Conservation (phyloP, 164 flowering plant genomes). For the Vitis rupestris region DNA sequence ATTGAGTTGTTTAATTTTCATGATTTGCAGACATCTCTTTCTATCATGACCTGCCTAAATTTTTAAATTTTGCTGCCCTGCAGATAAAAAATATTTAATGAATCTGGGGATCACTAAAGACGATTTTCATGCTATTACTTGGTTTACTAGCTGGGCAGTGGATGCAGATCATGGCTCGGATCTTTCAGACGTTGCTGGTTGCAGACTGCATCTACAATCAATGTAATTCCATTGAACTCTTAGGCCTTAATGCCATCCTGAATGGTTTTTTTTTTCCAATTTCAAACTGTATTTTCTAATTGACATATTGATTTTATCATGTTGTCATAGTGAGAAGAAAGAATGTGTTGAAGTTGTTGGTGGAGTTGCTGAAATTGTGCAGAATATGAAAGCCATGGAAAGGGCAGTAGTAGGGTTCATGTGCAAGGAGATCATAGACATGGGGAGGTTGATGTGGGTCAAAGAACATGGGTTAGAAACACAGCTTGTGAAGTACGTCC, state of each 20-base stretch:
- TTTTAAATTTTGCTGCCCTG: conserved; percentile 3
- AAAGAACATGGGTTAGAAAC: conserved; percentile 54
- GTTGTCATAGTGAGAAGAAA: conserved; percentile 33
- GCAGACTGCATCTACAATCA: conserved; percentile 19
- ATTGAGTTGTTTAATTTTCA: not conserved
- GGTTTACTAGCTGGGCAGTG: conserved; percentile 99
- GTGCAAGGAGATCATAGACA: conserved; percentile 91
- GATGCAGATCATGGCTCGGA: conserved; percentile 85
- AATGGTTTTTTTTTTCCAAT: not conserved
- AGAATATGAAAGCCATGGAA: conserved; percentile 57
- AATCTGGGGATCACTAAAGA: conserved; percentile 64
- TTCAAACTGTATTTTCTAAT: not conserved
- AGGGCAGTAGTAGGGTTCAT: conserved; percentile 80
- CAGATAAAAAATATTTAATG: conserved; percentile 65
- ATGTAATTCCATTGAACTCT: conserved; percentile 26
- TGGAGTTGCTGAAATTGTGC: conserved; percentile 52
- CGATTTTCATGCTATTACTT: conserved; percentile 84
- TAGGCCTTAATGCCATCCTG: not conserved
- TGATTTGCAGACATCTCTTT: not conserved
- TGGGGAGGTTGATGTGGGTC: conserved; percentile 82
- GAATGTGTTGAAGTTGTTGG: conserved; percentile 8
- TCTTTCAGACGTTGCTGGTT: conserved; percentile 37
- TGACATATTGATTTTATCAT: conserved; percentile 4
- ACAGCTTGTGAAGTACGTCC: conserved; percentile 73
- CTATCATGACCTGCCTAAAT: not conserved